phyloP scores from a whole-genome alignment of 106 monocot species.

The Dendrobium nobile region DNA sequence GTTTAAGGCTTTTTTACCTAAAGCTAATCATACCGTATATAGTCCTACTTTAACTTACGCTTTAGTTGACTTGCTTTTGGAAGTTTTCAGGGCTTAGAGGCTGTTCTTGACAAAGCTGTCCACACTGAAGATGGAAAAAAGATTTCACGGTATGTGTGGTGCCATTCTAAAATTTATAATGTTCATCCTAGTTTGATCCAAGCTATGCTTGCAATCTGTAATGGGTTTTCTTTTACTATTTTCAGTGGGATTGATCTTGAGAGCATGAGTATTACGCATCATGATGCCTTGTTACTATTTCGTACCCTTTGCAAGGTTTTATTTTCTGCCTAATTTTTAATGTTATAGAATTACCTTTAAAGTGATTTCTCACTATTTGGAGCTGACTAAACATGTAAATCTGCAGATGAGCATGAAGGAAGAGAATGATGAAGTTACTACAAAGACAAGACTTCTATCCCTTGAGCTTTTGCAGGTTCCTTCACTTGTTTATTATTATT shows the following conservation, averaged over 20 bases:
- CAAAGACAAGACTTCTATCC: conserved; percentile 87
- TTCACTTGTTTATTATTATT: background rate
- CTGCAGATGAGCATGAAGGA: conserved; percentile 98
- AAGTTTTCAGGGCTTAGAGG: conserved; percentile 68
- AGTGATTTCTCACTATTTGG: background rate
- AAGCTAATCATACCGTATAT: background rate
- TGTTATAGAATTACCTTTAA: background rate
- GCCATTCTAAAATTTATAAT: conserved; percentile 11
- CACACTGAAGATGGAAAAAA: conserved; percentile 77
- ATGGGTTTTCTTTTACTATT: background rate
- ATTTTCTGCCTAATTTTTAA: conserved; percentile 11
- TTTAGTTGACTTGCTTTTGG: conserved; percentile 7
- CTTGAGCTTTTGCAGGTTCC: conserved; percentile 92
- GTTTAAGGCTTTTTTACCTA: background rate
- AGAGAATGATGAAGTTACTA: conserved; percentile 83
- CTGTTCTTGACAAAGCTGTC: conserved; percentile 95
- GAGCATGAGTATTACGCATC: conserved; percentile 73
- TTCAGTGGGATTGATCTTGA: conserved; percentile 93
- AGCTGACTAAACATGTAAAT: conserved; percentile 7
- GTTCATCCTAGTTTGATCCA: background rate
- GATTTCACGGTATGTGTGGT: conserved; percentile 46
- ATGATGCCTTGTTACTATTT: conserved; percentile 88
- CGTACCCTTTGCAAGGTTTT: conserved; percentile 96
- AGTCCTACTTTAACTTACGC: background rate
- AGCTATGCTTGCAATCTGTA: background rate